Evolutionary conservation across 140 eudicot genomes (phyloP), one percentile per base, ranked within the genome.

Genomic region (Flaveria floridana): DNA sequence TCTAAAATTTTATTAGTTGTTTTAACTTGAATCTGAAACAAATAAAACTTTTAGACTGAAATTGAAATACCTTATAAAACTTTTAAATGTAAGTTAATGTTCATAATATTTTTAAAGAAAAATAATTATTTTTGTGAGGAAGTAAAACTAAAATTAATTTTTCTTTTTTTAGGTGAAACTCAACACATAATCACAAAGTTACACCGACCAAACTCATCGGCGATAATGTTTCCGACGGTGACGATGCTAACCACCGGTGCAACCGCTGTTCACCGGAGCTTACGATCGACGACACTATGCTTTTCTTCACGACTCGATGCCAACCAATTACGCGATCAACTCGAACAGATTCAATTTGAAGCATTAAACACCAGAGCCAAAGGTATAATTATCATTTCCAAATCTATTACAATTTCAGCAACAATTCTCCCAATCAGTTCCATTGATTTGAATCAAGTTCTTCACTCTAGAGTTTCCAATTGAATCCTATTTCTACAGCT

Each of bases 341-440:
- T 91, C 28, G 89, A 91, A 50, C 85, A 75, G 19, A 92, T 91
- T 77, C 92, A 86, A 53, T 83, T 59, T 72, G 97, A 88, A 57
- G 91, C 96, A 11, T 44, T 81, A 52, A 65, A 11, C 80, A 79
- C 96, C 7, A 73, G 89, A 78, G 71, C 78, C 51, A 91, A 91
- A 88, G 96, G 97, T 88, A 12, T n/a, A 14, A 10, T 53, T 51
- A 56, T 68, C 59, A 21, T 0, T 75, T 44, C 48, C 69, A 62
- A 14, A 70, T 15, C 14, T 2, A 2, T 30, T 37, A 13, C 48
- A 18, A 62, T 71, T 25, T 4, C 15, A 12, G 18, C 57, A 7
- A 7, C 25, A 44, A 69, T 69, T 47, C 65, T 13, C 18, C 46
- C 52, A 20, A 47, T 52, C 61, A 30, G 0, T 30, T 30, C 37